Base-by-base conservation (phyloP, 2,329 filamentous ascomycete genomes). In the Nannizziopsis arthrosporioides region DNA sequence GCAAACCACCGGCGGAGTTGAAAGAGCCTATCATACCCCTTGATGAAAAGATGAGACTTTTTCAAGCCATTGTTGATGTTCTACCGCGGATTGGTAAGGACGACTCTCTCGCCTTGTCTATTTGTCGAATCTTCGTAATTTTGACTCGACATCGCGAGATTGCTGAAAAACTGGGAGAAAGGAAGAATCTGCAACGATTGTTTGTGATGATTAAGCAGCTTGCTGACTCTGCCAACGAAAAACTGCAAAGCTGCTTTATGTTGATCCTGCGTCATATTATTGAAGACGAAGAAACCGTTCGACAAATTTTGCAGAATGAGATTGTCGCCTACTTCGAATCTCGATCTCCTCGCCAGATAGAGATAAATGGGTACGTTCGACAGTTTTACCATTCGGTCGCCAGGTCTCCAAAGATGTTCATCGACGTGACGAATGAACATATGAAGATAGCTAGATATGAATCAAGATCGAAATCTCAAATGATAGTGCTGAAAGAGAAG, bases 201-300 rank as follows among this genome's bases (percentile, higher is more conserved):
- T 96, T 98, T 65, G 78, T 95, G 44, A 94, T 96, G 85, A 81
- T 90, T 49, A 94, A 93, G 64, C 90, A 96, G 63, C 77, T 96
- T 51, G 82, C 86, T 15, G 85, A 84, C 19, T 76, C 81, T 27
- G 84, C 85, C 5, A 85, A 87, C 27, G 78, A 84, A 47, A 82
- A 82, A 47, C 75, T 98, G 8, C 78, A 82, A 53, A 75, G 76
- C 53, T 76, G 83, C 49, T 83, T 94, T 58, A 82, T 96, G 76
- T 77, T 90, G 10, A 82, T 95, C 45, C 71, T 98, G 38, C 82
- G 93, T 36, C 92, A 98, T 60, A 82, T 98, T 54, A 79, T 96
- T 47, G 92, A 98, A 66, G 93, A 98, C 59, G 87, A 94, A 43
- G 82, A 88, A 14, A 92, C 84, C 1, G 76, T 96, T 51, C 86